Base-by-base conservation (phyloP, 805 yeast species). In the Saccharomycopsis sp. region DNA sequence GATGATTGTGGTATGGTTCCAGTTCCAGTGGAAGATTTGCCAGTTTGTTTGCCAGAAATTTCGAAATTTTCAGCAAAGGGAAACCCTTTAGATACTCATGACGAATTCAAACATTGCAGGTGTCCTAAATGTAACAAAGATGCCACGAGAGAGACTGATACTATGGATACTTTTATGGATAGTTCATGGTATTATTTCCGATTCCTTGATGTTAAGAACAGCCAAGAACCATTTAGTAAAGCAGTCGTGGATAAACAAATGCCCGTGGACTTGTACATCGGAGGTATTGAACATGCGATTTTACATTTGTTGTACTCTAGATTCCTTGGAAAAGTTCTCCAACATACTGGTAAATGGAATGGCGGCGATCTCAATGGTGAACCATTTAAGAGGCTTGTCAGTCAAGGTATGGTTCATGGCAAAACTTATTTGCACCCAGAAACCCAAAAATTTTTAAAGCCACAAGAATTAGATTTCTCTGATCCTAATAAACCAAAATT, bases 401-500 rank as follows among this genome's bases (percentile, higher is more conserved):
- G 97, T 1, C 97, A 90, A 61, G 98, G 98, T 14, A 93, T 93
- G 98, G 98, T 93, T 3, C 96, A 90, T 50, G 97, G 97, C 2
- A 79, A 76, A 56, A 93, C 98, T 0, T 85, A 60, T 54, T 66
- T 69, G 5, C 81, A 89, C 52, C 93, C 96, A 2, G 62, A 60
- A 0, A 81, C 73, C 24, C 93, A 90, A 0, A 65, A 79, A 45
- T 90, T 83, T 59, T 66, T 93, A 52, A 85, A 78, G 54, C 90
- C 94, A 0, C 79, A 81, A 1, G 97, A 93, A 26, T 59, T 85
- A 9, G 80, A 74, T 32, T 33, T 60, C 2, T 45, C 65, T 0
- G 64, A 67, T 41, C 61, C 71, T 0, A 31, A 32, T 4, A 38
- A 41, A 4, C 41, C 40, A 7, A 41, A 38, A 54, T 45, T 33